phyloP scores from a whole-genome alignment of 257 asterid species.

The Rhazya stricta region DNA sequence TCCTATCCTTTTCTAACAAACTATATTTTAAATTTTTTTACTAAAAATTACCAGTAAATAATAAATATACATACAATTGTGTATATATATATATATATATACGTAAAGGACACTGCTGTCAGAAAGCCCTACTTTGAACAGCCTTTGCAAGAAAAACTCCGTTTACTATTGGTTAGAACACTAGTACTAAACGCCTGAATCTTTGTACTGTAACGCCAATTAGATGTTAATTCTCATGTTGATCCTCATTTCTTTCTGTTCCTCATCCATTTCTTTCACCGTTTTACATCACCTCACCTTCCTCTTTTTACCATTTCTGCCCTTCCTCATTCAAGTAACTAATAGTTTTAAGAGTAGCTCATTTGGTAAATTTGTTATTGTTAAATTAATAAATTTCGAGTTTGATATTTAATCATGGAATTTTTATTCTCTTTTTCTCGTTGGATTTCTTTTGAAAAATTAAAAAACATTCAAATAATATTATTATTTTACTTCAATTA shows the following conservation, averaged over 20 bases:
- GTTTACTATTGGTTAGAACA: slow-evolving; percentile 17
- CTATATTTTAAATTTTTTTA: slow-evolving; percentile 19
- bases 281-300: background rate
- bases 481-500: too few relatives aligned
- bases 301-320: background rate
- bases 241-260: slow-evolving; percentile 34
- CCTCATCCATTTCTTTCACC: slow-evolving; percentile 6
- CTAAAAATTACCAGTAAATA: background rate
- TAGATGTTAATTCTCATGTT: background rate
- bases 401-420: too few relatives aligned
- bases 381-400: too few relatives aligned
- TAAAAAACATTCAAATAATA: too few relatives aligned
- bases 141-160: slow-evolving; percentile 17
- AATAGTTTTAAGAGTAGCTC: too few relatives aligned
- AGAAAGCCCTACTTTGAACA: slow-evolving; percentile 2
- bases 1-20: slow-evolving; percentile 29
- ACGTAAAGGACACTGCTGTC: background rate
- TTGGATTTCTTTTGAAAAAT: too few relatives aligned
- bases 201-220: background rate
- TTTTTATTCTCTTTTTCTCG: too few relatives aligned
- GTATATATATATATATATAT: background rate
- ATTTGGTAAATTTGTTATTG: too few relatives aligned
- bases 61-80: too few relatives aligned
- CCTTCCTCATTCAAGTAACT: background rate
- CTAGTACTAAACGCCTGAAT: background rate